Percentiles rank a stretch among this genome's conserved stretches.
Evolutionary conservation across 768 basidiomycete genomes (phyloP).

Genomic region (Amanita muscaria): DNA sequence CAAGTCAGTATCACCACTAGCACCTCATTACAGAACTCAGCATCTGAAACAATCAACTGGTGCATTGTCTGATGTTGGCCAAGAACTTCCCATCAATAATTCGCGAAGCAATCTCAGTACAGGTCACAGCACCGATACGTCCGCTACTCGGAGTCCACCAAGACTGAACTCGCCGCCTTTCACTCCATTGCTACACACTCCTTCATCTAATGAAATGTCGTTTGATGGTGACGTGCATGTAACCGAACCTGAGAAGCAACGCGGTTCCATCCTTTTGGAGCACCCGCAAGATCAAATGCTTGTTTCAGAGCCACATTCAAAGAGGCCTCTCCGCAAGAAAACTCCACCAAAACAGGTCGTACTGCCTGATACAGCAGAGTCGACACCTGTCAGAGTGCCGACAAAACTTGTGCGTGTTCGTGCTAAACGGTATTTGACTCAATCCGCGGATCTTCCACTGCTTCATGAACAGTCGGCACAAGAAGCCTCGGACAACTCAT

Average conservation of each 20-base stretch:
- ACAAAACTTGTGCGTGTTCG: constrained; percentile 38
- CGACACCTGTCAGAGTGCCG: constrained; percentile 29
- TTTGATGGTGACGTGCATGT: constrained; percentile 16
- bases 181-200: constrained; percentile 29
- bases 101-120: not conserved
- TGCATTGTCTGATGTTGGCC: constrained; percentile 30
- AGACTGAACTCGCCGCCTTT: constrained; percentile 19
- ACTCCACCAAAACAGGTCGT: constrained; percentile 14
- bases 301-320: not conserved
- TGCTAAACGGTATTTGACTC: constrained; percentile 39
- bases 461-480: constrained; percentile 22
- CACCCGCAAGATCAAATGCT: constrained; percentile 15
- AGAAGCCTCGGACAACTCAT: constrained; percentile 23
- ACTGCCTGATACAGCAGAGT: constrained; percentile 41
- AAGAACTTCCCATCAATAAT: not conserved
- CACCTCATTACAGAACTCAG: constrained; percentile 37
- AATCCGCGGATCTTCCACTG: constrained; percentile 41
- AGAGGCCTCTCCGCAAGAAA: constrained; percentile 29
- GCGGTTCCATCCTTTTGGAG: constrained; percentile 21
- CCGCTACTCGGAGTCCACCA: no score
- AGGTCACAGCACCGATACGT: no score
- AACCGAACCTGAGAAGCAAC: constrained; percentile 19
- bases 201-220: constrained; percentile 13
- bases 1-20: constrained; percentile 65
- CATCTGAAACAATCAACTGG: constrained; percentile 30